Base-by-base conservation (phyloP, 371 early-diverging fungal genomes). In the Mucor racemosus region DNA sequence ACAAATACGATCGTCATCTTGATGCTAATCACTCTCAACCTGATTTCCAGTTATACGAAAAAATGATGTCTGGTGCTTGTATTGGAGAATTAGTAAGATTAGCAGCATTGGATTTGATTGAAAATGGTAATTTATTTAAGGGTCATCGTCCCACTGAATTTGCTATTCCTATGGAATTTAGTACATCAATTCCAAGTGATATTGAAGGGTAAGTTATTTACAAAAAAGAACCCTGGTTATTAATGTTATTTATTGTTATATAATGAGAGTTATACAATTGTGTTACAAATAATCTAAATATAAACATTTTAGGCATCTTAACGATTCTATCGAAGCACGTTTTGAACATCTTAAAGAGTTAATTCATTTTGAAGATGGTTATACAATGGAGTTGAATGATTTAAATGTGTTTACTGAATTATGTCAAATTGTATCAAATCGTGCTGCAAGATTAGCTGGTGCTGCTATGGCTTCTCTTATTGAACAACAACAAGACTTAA, bases 371-470 rank as follows among this genome's bases (percentile, higher is more conserved):
- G 42, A 69, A 21, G 60, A 60, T 36, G 50, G 46, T 38, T 66
- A 76, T 58, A 50, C 38, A 60, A n/a, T 58, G 41, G 33, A 41
- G 36, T 14, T 54, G 58, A 4, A 65, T 10, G 71, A 72, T 50
- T 48, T 78, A 34, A 35, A 60, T 7, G 26, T 71, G 1, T 58
- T 82, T 6, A 75, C 78, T 10, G 74, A 75, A 65, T 83, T 97
- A 11, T 92, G 94, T 67, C 81, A 88, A 53, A 76, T 92, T 65
- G 89, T 98, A 10, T 96, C 93, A 38, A 82, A 81, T 41, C 92
- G 97, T 46, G 90, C 97, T 17, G 97, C 96, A 17, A 86, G 94
- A 40, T 77, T 98, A 54, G 77, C 91, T 58, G 95, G 93, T 36
- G 75, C 79, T 36, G 74, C 91, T 7, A 84, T 96, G 73, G 67